Conservation (phyloP, 805 yeast species). For the Candida adriatica region DNA sequence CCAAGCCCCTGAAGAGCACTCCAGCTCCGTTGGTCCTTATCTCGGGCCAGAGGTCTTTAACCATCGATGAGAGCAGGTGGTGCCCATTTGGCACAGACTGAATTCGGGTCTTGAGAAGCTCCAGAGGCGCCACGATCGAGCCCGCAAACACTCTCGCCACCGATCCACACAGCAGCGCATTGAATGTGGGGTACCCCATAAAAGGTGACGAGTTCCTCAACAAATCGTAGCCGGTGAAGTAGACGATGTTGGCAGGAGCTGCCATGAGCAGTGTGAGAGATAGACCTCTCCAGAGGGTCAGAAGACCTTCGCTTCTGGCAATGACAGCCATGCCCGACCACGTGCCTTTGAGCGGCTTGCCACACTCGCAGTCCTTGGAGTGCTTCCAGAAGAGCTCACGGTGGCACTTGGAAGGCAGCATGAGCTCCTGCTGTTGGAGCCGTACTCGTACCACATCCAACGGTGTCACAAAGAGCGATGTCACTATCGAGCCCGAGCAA, state of each 20-base stretch:
- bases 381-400: constrained; percentile 30
- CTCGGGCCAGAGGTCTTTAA: constrained; percentile 47
- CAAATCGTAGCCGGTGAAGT: constrained; percentile 89
- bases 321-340: constrained; percentile 67
- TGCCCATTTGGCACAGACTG: constrained; percentile 71
- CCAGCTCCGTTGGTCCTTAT: constrained; percentile 49
- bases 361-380: constrained; percentile 20
- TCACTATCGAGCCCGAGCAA: constrained; percentile 64
- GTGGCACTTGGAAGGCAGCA: constrained; percentile 38
- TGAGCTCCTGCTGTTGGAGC: constrained; percentile 67
- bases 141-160: constrained; percentile 80
- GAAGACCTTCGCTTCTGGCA: constrained; percentile 62
- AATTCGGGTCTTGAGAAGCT: constrained; percentile 77
- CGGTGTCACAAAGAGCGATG: constrained; percentile 72
- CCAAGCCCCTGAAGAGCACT: constrained; percentile 76
- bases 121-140: constrained; percentile 79
- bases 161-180: constrained; percentile 83
- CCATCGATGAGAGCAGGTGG: constrained; percentile 32
- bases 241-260: constrained; percentile 86
- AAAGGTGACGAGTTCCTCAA: constrained; percentile 71
- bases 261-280: constrained; percentile 82
- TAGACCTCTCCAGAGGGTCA: constrained; percentile 85
- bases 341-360: constrained; percentile 48
- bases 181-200: constrained; percentile 32
- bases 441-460: constrained; percentile 75